Evolutionary conservation across 2,329 filamentous ascomycete genomes (phyloP).

Genomic region (Dichotomopilus funicola): DNA sequence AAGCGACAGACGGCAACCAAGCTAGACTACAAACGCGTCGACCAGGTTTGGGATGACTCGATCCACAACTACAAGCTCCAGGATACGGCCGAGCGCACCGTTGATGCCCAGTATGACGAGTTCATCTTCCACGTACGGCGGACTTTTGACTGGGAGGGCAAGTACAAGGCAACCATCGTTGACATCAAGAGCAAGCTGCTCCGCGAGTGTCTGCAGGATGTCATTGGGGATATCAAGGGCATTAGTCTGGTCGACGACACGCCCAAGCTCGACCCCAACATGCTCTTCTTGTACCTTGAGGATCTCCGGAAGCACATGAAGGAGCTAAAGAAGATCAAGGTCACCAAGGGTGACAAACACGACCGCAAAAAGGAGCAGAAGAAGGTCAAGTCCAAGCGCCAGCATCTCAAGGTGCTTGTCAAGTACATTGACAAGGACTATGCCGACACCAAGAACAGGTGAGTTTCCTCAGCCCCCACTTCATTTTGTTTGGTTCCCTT

Average conservation of each 20-base stretch:
- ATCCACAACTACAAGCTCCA: slow-evolving; percentile 49
- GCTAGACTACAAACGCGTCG: slow-evolving; percentile 45
- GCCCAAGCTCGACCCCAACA: slow-evolving; percentile 65
- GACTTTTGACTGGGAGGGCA: slow-evolving; percentile 78
- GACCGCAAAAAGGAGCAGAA: slow-evolving; percentile 57
- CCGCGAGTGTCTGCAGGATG: slow-evolving; percentile 60
- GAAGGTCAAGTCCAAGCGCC: slow-evolving; percentile 50
- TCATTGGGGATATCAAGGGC: slow-evolving; percentile 71
- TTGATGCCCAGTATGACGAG: slow-evolving; percentile 59
- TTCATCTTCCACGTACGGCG: slow-evolving; percentile 79
- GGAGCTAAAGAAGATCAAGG: slow-evolving; percentile 54
- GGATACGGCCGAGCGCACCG: slow-evolving; percentile 41
- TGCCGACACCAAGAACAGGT: slow-evolving; percentile 62
- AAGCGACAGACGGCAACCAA: slow-evolving; percentile 20
- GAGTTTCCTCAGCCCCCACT: slow-evolving; percentile 1
- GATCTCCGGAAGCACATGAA: slow-evolving; percentile 62
- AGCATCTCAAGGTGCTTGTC: slow-evolving; percentile 57
- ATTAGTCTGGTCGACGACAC: slow-evolving; percentile 75
- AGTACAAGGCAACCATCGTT: slow-evolving; percentile 64
- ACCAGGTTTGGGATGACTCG: slow-evolving; percentile 47
- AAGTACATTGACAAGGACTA: slow-evolving; percentile 58
- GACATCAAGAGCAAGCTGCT: slow-evolving; percentile 81
- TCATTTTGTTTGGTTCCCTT: not conserved
- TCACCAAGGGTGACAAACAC: slow-evolving; percentile 42
- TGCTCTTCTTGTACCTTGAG: slow-evolving; percentile 68